Evolutionary conservation across 2,329 filamentous ascomycete genomes (phyloP), one percentile per base, ranked within the genome.

Genomic region (Calonectria multiphialidica): DNA sequence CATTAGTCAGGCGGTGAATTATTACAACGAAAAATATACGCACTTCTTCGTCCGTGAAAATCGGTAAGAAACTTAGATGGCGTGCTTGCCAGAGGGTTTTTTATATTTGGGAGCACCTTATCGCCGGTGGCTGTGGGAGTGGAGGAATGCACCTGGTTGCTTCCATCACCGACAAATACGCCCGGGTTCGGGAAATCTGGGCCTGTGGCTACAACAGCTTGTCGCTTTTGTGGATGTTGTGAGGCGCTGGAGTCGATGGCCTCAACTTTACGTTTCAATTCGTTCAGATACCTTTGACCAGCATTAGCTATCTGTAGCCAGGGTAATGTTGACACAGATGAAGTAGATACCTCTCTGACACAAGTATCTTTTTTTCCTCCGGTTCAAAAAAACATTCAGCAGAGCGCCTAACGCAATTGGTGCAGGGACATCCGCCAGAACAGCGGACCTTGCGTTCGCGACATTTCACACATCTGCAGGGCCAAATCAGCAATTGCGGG

Each of bases 371-470:
- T 57, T 45, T 59, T n/a, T 63, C 50, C 5, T 71, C 69, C 1
- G 57, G 55, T 13, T 50, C 65, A 28, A 68, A 71, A 45, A 68
- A 40, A 23, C 69, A 71, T 15, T 71, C 65, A 1, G 69, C 30
- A 5, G 23, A 53, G 3, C 69, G 65, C n/a, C 69, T 55, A 10
- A 63, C 23, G 18, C 69, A 71, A 23, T 68, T 68, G 23, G 25
- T 57, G 47, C 69, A 71, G 3, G 69, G 69, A 4, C 28, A 62
- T 13, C 40, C n/a, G 5, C 69, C 69, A 9, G 69, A 71, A 37
- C 69, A 71, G n/a, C 69, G 69, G 15, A 71, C 69, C 50, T 71
- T 71, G 10, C 65, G 65, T 37, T 68, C 57, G 2, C 69, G 55
- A 23, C 69, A 71, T 8, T 62, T 57, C 15, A 68, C 13, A 6